Evolutionary conservation across 2,329 filamentous ascomycete genomes (phyloP).

Genomic region (Dendryphion nanum): DNA sequence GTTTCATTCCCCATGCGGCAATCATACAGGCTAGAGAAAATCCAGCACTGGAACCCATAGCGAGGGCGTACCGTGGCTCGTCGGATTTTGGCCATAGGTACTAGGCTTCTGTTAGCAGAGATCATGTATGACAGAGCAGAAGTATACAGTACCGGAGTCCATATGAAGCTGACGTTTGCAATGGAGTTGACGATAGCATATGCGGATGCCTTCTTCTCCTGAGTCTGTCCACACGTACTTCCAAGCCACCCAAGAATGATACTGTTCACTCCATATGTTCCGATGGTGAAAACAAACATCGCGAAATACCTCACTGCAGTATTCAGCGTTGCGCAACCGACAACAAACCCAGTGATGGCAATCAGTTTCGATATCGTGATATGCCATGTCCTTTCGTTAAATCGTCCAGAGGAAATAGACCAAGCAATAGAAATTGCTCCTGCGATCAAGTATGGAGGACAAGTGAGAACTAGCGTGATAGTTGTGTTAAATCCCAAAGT

Average conservation of each 20-base stretch:
- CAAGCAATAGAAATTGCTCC: conserved; percentile 44
- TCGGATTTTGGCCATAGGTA: conserved; percentile 4
- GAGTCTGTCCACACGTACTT: conserved; percentile 1
- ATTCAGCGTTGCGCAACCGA: conserved; percentile 1
- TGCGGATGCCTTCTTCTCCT: conserved; percentile 3
- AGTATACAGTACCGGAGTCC: neutral
- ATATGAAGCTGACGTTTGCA: conserved; percentile 1
- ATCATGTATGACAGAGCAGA: neutral
- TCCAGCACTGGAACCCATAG: neutral
- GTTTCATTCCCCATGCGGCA: conserved; percentile 1
- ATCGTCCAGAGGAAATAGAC: conserved; percentile 47
- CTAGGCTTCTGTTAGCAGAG: neutral
- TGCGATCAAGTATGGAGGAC: conserved; percentile 46
- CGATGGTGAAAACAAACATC: conserved; percentile 2
- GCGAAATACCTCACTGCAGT: conserved; percentile 2
- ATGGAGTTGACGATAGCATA: conserved; percentile 1
- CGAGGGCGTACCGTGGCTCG: conserved; percentile 2
- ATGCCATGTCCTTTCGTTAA: conserved; percentile 48
- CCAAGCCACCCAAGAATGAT: conserved; percentile 3
- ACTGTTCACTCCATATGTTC: conserved; percentile 2
- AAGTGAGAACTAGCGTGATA: conserved; percentile 20
- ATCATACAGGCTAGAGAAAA: neutral
- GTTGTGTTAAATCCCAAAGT: conserved; percentile 22
- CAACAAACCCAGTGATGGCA: conserved; percentile 39
- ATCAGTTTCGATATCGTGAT: conserved; percentile 40